Conservation (phyloP, 2,329 filamentous ascomycete species). For the Sporothrix dimorphospora region DNA sequence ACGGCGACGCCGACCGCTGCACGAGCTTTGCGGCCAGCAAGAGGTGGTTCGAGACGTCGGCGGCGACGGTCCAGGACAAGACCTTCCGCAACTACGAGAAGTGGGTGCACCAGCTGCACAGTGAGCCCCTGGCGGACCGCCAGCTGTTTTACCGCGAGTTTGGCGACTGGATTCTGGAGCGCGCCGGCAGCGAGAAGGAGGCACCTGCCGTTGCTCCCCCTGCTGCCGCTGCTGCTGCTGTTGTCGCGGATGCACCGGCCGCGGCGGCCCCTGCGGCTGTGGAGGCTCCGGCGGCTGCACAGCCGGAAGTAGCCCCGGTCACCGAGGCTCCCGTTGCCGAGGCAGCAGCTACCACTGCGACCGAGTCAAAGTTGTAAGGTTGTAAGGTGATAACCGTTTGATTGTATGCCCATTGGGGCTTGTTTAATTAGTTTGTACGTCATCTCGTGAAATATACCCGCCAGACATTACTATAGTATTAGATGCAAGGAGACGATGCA, state of each 20-base stretch:
- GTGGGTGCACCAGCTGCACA: conserved; percentile 75
- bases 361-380: conserved; percentile 23
- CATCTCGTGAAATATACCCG: conserved; percentile 3
- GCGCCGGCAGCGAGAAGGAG: conserved; percentile 35
- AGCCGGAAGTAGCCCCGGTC: not conserved
- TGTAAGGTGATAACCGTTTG: not conserved
- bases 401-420: not conserved
- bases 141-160: conserved; percentile 63
- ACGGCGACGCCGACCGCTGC: conserved; percentile 75
- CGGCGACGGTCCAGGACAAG: conserved; percentile 65
- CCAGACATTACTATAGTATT: not conserved
- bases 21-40: conserved; percentile 68
- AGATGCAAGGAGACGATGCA: not conserved
- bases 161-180: conserved; percentile 66
- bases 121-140: conserved; percentile 54
- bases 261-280: not conserved
- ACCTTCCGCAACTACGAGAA: conserved; percentile 75
- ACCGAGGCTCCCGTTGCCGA: conserved; percentile 10
- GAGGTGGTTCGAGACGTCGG: conserved; percentile 59
- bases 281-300: not conserved
- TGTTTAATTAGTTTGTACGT: not conserved
- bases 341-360: not conserved
- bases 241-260: not conserved
- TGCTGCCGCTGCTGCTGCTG: not conserved
- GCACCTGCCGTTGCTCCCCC: not conserved